Conservation (phyloP, 1,284 basidiomycete species). For the Apiotrichum mycotoxinovorans region DNA sequence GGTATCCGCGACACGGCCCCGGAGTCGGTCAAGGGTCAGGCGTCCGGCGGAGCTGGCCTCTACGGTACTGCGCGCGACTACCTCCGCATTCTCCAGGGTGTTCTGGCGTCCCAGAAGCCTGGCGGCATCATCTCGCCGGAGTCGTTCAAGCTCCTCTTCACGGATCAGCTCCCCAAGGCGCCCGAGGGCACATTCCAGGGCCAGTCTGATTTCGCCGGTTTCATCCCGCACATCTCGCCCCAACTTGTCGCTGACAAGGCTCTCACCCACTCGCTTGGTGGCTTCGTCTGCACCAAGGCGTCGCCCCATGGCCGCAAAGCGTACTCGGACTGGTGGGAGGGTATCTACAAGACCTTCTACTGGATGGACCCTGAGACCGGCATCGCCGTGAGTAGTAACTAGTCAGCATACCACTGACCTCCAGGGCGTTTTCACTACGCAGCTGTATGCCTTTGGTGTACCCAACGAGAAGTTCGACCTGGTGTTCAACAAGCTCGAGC, state of each 20-base stretch:
- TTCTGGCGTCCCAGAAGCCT: conserved; percentile 15
- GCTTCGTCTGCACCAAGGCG: conserved; percentile 16
- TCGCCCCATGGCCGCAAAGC: conserved; percentile 23
- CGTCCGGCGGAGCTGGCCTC: conserved; percentile 21
- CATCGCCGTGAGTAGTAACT: conserved; percentile 24
- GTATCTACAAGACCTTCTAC: conserved; percentile 34
- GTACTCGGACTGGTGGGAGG: conserved; percentile 27
- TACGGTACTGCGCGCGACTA: conserved; percentile 20
- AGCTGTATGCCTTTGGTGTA: conserved; percentile 19
- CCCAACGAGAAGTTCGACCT: conserved; percentile 7
- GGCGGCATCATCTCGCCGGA: conserved; percentile 21
- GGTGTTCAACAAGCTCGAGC: conserved; percentile 34
- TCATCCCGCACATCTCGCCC: conserved; percentile 11
- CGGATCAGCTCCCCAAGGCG: conserved; percentile 12
- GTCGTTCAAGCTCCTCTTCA: conserved; percentile 28
- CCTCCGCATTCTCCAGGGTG: conserved; percentile 18
- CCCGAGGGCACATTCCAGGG: background rate
- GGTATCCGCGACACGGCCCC: conserved; percentile 9
- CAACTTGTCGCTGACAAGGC: background rate
- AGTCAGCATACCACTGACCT: background rate
- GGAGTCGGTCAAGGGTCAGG: background rate
- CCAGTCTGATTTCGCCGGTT: conserved; percentile 13
- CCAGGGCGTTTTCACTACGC: conserved; percentile 24
- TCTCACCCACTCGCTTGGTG: conserved; percentile 14
- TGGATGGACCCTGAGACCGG: conserved; percentile 38